A percentile compares a stretch with the other conserved stretches of the same genome.
phyloP scores from a whole-genome alignment of 139 green algal genomes.

The Tetradesmus obliquus region DNA sequence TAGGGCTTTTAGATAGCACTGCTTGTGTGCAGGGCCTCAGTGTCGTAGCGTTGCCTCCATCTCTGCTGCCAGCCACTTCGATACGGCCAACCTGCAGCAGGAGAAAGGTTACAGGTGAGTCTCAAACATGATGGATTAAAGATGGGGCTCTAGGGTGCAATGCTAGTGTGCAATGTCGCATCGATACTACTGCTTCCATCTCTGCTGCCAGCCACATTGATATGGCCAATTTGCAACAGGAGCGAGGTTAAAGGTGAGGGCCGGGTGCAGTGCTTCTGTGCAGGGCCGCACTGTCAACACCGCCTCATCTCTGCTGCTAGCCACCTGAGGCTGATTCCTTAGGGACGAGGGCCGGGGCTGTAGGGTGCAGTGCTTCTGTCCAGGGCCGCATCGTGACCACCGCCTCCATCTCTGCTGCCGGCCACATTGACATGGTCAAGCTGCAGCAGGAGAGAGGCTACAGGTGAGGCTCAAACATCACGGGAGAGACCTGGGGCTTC shows the following conservation, averaged over 20 bases:
- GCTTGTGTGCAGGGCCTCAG: background rate
- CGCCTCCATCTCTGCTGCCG: background rate
- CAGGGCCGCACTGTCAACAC: slow-evolving; percentile 66
- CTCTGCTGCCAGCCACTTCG: background rate
- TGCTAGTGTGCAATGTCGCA: background rate
- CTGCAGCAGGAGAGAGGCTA: slow-evolving; percentile 45
- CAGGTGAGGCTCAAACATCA: background rate
- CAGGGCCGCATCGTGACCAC: too few relatives aligned
- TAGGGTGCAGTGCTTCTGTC: background rate
- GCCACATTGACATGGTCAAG: background rate
- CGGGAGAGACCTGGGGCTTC: slow-evolving; percentile 20
- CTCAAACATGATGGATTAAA: slow-evolving; percentile 8
- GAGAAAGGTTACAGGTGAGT: slow-evolving; percentile 50
- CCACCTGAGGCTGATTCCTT: slow-evolving; percentile 41
- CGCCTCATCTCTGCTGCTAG: slow-evolving; percentile 66
- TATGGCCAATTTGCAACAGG: slow-evolving; percentile 76
- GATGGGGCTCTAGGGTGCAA: background rate
- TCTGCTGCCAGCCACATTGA: slow-evolving; percentile 69
- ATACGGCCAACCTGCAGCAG: too few relatives aligned
- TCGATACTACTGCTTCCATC: slow-evolving; percentile 72
- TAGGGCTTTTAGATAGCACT: background rate
- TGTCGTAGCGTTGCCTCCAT: background rate
- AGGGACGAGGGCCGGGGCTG: too few relatives aligned
- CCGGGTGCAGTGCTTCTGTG: background rate
- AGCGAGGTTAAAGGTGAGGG: slow-evolving; percentile 44